A percentile compares a stretch with the other conserved stretches of the same genome.
phyloP scores from a whole-genome alignment of 768 basidiomycete genomes.

The Tylopilus sp. region DNA sequence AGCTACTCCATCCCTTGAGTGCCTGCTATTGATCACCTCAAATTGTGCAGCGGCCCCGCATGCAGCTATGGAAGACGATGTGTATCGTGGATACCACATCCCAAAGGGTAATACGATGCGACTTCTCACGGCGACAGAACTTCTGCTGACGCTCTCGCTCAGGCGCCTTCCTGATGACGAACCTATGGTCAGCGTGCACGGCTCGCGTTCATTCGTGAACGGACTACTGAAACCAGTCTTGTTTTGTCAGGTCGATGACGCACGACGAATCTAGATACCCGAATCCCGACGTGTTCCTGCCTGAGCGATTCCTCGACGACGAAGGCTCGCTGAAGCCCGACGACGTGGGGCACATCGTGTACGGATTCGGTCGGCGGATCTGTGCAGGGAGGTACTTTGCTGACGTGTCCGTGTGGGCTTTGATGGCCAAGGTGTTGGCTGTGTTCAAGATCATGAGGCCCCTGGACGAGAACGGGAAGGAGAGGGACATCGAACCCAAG shows the following conservation, averaged over 20 bases:
- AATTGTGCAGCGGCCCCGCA: slow-evolving; percentile 23
- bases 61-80: slow-evolving; percentile 5
- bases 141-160: not conserved
- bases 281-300: slow-evolving; percentile 33
- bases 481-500: slow-evolving; percentile 5
- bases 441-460: slow-evolving; percentile 10
- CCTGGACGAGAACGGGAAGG: slow-evolving; percentile 9
- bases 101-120: slow-evolving; percentile 28
- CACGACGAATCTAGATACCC: slow-evolving; percentile 32
- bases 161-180: slow-evolving; percentile 8
- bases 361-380: slow-evolving; percentile 25
- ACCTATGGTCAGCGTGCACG: slow-evolving; percentile 11
- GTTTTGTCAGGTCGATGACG: slow-evolving; percentile 3
- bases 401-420: slow-evolving; percentile 16
- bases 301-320: slow-evolving; percentile 37
- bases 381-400: slow-evolving; percentile 24
- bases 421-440: slow-evolving; percentile 13
- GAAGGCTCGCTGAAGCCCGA: slow-evolving; percentile 17
- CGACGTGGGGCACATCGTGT: slow-evolving; percentile 6
- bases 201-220: not conserved
- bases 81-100: slow-evolving; percentile 33
- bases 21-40: not conserved
- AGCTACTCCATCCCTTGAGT: not conserved
- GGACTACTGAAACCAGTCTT: no score
- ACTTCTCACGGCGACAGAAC: no score